These are phyloP conservation scores for Picochlorum sp. DNA, from an alignment of 139 green algal species.

Conservation along the genomic window DNA sequence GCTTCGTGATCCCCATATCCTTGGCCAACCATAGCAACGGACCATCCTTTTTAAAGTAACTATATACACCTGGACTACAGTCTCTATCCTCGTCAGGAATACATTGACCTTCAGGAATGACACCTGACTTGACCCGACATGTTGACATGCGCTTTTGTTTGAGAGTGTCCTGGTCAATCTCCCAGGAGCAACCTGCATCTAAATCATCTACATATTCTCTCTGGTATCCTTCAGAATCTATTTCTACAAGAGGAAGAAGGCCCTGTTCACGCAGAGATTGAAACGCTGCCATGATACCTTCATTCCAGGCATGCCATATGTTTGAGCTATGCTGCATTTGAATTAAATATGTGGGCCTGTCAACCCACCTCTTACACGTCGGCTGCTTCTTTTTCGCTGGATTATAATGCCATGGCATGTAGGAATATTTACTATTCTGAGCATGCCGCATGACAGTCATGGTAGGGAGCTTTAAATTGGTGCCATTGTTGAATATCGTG, in stretches of 20 bases:
- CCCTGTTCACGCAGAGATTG: constrained; percentile 31
- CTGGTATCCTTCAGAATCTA: constrained; percentile 22
- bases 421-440: background rate
- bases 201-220: constrained; percentile 5
- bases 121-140: background rate
- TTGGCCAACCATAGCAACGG: constrained; percentile 4
- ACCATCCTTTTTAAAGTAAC: background rate
- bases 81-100: background rate
- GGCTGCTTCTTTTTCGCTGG: background rate
- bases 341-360: constrained; percentile 25
- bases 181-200: background rate
- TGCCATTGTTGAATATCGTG: background rate
- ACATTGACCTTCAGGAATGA: background rate
- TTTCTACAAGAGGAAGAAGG: constrained; percentile 25
- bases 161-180: background rate
- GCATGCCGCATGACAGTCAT: background rate
- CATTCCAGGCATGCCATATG: constrained; percentile 33
- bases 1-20: background rate
- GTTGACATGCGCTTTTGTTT: background rate
- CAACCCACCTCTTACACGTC: constrained; percentile 19
- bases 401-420: background rate
- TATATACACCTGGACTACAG: background rate
- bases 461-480: background rate
- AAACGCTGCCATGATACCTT: constrained; percentile 28
- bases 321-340: constrained; percentile 26